A percentile compares a stretch with the other conserved stretches of the same genome.
phyloP scores from a whole-genome alignment of 805 yeast species.

The Saccharomyces jurei region DNA sequence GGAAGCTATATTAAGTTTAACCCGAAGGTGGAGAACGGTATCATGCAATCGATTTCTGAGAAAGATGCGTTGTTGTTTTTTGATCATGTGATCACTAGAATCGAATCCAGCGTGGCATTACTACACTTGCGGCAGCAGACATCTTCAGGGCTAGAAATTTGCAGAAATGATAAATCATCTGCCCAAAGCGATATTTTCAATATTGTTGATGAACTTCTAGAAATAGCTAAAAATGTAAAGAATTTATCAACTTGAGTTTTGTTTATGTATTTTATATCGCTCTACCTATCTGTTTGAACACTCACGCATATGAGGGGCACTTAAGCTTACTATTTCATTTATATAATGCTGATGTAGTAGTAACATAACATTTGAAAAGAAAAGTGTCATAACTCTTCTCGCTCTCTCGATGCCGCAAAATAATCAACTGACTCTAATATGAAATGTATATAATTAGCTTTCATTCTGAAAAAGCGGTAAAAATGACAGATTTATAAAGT shows the following conservation, averaged over 20 bases:
- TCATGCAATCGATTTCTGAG: slow-evolving; percentile 21
- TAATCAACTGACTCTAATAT: background rate
- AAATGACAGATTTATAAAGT: background rate
- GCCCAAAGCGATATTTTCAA: slow-evolving; percentile 18
- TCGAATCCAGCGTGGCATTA: slow-evolving; percentile 50
- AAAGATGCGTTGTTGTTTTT: slow-evolving; percentile 46
- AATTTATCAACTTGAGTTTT: background rate
- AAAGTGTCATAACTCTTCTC: background rate
- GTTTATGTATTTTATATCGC: background rate
- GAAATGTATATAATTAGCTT: background rate
- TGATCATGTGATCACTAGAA: slow-evolving; percentile 59
- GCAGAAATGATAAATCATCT: slow-evolving; percentile 7
- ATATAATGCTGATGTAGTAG: background rate
- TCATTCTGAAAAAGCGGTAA: background rate
- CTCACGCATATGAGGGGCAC: background rate
- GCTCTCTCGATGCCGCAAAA: background rate
- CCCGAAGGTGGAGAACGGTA: slow-evolving; percentile 15
- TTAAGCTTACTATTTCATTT: background rate
- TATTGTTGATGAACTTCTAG: slow-evolving; percentile 21
- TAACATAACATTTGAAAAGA: background rate
- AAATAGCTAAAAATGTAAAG: slow-evolving; percentile 2
- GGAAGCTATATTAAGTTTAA: slow-evolving; percentile 15
- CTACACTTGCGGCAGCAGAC: slow-evolving; percentile 36
- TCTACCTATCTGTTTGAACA: background rate
- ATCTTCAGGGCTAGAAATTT: slow-evolving; percentile 13